Evolutionary conservation across 257 asterid genomes (phyloP), one percentile per base, ranked within the genome.

Genomic region (Parsonsia alboflavescens): DNA sequence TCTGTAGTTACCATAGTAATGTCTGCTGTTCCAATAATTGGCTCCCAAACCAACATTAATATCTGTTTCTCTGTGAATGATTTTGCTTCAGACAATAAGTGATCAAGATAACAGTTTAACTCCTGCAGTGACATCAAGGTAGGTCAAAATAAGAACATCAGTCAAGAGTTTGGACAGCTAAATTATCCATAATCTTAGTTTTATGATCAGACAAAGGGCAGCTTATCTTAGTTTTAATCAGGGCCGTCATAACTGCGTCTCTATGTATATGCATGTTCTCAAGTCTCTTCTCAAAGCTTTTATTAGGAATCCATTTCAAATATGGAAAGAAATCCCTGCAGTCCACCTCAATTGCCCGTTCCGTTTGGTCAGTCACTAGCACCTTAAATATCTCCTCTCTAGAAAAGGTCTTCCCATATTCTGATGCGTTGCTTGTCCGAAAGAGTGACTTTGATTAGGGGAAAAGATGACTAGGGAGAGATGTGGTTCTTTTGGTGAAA

Each of bases 311-410:
- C 98, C 97, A 95, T 72, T 81, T 87, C n/a, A 95, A 75, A 69
- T 85, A 89, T 0, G 97, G 97, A 82, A 95, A 95, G 73, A 92
- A 95, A 74, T 95, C 99, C 72, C 99, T 87, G 98, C 99, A 95
- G 53, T 95, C 99, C 53, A 95, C 98, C 59, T 95, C 98, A 68
- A 90, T 86, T 48, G 96, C 96, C 26, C 97, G 98, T 77, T 87
- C 93, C 98, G 90, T 92, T 17, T 82, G 86, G 46, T 89, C 94
- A 6, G 74, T 17, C 21, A 92, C 98, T 66, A 95, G 71, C 48
- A 80, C 86, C 83, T 90, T 79, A 72, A 92, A 81, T 41, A 92
- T 74, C 61, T 86, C 92, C 0, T 83, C 66, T 73, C 86, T 89
- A 7, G 90, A 78, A 66, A 92, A 42, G 45, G 84, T 88, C 26